Conservation (phyloP, 495 filamentous ascomycete species). For the Trichoderma parareesei region DNA sequence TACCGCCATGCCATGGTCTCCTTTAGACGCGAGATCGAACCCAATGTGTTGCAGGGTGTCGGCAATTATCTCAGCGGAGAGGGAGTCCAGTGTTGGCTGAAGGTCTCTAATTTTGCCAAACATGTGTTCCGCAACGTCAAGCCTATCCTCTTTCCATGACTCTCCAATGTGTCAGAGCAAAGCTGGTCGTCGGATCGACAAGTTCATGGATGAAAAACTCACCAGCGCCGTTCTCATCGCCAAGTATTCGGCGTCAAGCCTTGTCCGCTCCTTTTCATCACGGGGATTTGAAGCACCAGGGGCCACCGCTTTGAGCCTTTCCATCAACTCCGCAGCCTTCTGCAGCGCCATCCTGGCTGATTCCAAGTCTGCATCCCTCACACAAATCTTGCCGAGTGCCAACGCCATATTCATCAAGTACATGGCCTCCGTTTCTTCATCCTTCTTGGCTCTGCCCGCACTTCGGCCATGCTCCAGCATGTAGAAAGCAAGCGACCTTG, state of each 20-base stretch:
- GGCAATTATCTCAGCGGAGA: conserved; percentile 54
- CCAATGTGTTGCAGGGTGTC: conserved; percentile 71
- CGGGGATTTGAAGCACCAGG: conserved; percentile 19
- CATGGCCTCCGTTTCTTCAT: not conserved
- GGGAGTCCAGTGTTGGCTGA: conserved; percentile 34
- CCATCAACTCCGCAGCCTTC: conserved; percentile 55
- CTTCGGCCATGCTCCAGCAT: conserved; percentile 56
- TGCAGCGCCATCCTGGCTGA: conserved; percentile 52
- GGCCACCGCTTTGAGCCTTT: conserved; percentile 38
- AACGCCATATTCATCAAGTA: conserved; percentile 10
- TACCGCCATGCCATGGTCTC: conserved; percentile 45
- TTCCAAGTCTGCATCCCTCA: conserved; percentile 45
- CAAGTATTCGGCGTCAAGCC: conserved; percentile 57
- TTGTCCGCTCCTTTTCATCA: conserved; percentile 25
- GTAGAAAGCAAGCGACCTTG: conserved; percentile 60
- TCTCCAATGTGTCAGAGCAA: conserved; percentile 24
- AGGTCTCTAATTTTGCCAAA: conserved; percentile 49
- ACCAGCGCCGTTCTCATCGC: conserved; percentile 62
- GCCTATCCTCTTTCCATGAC: conserved; percentile 62
- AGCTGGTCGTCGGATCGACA: not conserved
- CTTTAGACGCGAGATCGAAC: conserved; percentile 42
- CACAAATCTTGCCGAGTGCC: conserved; percentile 11
- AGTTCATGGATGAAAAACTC: conserved; percentile 19
- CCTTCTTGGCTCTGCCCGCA: conserved; percentile 10
- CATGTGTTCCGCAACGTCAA: conserved; percentile 71